These are phyloP conservation scores for Luffa acutangula DNA, from an alignment of 306 rosid genomes.

Conservation along the genomic window DNA sequence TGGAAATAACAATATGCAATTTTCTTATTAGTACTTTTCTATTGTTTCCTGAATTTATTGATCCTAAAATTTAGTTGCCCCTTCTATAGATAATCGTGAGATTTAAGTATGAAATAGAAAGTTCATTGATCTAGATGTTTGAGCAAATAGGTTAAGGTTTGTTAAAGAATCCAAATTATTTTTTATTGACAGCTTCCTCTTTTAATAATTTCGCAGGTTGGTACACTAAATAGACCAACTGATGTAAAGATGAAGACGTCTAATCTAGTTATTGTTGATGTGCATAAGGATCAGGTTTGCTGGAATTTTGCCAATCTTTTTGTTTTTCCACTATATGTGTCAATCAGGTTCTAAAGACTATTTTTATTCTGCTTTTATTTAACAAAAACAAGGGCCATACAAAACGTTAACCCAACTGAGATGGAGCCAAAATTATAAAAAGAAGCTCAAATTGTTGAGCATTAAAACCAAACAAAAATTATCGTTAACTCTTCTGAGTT, in stretches of 20 bases:
- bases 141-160: background rate
- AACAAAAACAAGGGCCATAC: background rate
- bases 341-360: background rate
- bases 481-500: background rate
- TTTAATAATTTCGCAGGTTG: slow-evolving; percentile 48
- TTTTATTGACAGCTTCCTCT: background rate
- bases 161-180: slow-evolving; percentile 7
- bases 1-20: background rate
- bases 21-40: background rate
- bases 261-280: slow-evolving; percentile 48
- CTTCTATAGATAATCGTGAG: background rate
- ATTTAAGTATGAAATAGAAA: background rate
- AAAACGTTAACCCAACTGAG: background rate
- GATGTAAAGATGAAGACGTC: slow-evolving; percentile 49
- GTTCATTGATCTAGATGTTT: background rate
- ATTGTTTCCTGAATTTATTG: background rate
- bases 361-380: background rate
- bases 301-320: background rate
- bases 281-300: slow-evolving; percentile 64
- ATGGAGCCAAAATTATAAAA: background rate
- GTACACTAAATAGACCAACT: slow-evolving; percentile 48
- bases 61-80: background rate
- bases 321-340: background rate
- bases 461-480: background rate
- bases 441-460: background rate